Conservation (phyloP, 2,329 filamentous ascomycete species). For the Pseudocercospora ulei region DNA sequence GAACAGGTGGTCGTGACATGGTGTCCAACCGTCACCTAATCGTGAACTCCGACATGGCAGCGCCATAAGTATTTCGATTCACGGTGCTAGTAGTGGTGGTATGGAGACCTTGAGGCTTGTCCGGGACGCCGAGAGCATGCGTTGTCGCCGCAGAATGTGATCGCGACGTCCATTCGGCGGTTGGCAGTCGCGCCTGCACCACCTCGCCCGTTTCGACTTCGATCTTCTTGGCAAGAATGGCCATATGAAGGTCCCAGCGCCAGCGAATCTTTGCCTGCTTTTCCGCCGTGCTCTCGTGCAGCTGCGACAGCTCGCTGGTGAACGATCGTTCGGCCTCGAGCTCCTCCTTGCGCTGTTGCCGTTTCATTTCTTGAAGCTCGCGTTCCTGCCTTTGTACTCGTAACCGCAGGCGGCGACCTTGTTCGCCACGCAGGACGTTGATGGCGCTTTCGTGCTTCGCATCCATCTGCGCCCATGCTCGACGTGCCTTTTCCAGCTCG, state of each 20-base stretch:
- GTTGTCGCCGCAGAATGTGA: conserved; percentile 8
- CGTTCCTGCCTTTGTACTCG: conserved; percentile 36
- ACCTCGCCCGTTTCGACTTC: conserved; percentile 16
- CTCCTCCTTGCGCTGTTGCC: conserved; percentile 33
- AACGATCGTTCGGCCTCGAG: conserved; percentile 31
- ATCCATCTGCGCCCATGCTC: conserved; percentile 36
- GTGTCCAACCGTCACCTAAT: too few species aligned
- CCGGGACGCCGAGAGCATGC: conserved; percentile 1
- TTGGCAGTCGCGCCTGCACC: conserved; percentile 13
- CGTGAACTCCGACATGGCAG: conserved; percentile 13
- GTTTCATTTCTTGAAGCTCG: conserved; percentile 35
- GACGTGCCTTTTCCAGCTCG: conserved; percentile 38
- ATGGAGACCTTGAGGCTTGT: background rate
- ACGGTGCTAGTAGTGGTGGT: conserved; percentile 6
- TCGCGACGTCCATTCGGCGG: conserved; percentile 16
- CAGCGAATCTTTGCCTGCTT: conserved; percentile 32
- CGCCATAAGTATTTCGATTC: conserved; percentile 4
- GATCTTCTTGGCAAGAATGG: conserved; percentile 34
- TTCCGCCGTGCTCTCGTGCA: conserved; percentile 28
- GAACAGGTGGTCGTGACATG: too few species aligned
- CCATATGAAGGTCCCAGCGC: conserved; percentile 37
- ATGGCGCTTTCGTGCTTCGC: conserved; percentile 40
- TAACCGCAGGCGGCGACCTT: conserved; percentile 35
- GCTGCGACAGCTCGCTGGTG: conserved; percentile 16
- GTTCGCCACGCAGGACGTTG: conserved; percentile 41